Percentiles rank a stretch among this genome's conserved stretches.
Conservation (phyloP, 768 basidiomycete species). For the Agaricus subrufescens region DNA sequence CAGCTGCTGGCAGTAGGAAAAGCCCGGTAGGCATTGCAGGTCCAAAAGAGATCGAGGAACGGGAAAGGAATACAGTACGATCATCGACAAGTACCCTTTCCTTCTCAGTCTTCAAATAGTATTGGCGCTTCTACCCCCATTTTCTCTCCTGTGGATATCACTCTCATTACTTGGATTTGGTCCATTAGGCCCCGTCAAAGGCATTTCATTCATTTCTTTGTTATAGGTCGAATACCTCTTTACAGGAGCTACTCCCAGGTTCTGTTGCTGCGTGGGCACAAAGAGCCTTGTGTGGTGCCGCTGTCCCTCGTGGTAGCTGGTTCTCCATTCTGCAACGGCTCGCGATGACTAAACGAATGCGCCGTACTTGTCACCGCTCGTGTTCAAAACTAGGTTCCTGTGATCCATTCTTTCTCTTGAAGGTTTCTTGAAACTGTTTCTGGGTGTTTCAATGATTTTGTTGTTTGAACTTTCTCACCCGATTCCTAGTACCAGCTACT, state of each 20-base stretch:
- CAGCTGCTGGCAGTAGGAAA: constrained; percentile 70
- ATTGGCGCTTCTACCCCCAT: constrained; percentile 18
- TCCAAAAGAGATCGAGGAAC: constrained; percentile 85
- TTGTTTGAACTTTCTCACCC: too few relatives aligned
- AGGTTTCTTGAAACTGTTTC: too few relatives aligned
- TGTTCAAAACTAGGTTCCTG: too few relatives aligned
- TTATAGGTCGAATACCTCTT: neutral
- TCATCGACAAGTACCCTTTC: constrained; percentile 30
- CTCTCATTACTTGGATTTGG: constrained; percentile 31
- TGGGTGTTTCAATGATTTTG: too few relatives aligned
- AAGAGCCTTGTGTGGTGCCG: constrained; percentile 26
- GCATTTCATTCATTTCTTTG: constrained; percentile 9
- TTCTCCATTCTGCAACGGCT: constrained; percentile 26
- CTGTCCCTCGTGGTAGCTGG: constrained; percentile 25
- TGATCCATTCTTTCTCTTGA: too few relatives aligned
- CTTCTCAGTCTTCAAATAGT: constrained; percentile 20
- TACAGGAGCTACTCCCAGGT: constrained; percentile 15
- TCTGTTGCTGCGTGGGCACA: constrained; percentile 30
- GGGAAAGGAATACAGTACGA: constrained; percentile 74
- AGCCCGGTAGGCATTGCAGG: constrained; percentile 69
- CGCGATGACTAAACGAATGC: constrained; percentile 16
- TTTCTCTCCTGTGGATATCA: constrained; percentile 23
- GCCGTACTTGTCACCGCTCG: too few relatives aligned
- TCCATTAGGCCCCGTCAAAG: constrained; percentile 26
- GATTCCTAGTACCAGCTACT: too few relatives aligned